phyloP scores from a whole-genome alignment of 2,329 filamentous ascomycete species.

The Penicillium crustosum region DNA sequence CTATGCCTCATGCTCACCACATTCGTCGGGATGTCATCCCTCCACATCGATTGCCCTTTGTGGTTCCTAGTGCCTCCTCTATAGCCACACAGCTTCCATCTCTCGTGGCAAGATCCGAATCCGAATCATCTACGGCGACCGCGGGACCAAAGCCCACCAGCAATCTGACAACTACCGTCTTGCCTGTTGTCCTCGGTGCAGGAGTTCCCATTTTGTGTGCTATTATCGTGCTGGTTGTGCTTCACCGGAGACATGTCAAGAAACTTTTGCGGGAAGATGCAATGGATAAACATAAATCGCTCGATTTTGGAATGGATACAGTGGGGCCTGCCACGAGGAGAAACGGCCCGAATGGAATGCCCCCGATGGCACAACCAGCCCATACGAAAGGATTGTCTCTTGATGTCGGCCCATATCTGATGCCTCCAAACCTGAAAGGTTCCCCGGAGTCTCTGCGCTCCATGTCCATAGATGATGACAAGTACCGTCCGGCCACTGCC shows the following conservation, averaged over 20 bases:
- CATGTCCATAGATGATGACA: slow-evolving; percentile 78
- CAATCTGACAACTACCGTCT: slow-evolving; percentile 53
- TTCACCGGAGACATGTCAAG: slow-evolving; percentile 75
- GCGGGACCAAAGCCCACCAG: slow-evolving; percentile 58
- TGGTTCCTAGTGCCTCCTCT: slow-evolving; percentile 17
- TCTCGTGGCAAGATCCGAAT: slow-evolving; percentile 30
- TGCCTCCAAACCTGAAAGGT: slow-evolving; percentile 75
- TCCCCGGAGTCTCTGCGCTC: slow-evolving; percentile 87
- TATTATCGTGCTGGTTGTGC: slow-evolving; percentile 65
- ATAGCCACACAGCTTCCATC: slow-evolving; percentile 22
- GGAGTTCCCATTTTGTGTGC: slow-evolving; percentile 73
- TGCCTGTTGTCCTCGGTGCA: slow-evolving; percentile 68
- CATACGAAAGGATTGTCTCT: slow-evolving; percentile 57
- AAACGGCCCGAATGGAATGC: slow-evolving; percentile 38
- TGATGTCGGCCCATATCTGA: slow-evolving; percentile 80
- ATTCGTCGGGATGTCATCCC: slow-evolving; percentile 31
- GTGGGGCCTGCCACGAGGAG: slow-evolving; percentile 42
- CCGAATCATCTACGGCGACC: slow-evolving; percentile 19
- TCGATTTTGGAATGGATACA: slow-evolving; percentile 84
- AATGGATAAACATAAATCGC: slow-evolving; percentile 81
- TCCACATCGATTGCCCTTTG: slow-evolving; percentile 24
- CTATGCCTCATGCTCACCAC: slow-evolving; percentile 26
- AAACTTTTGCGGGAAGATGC: slow-evolving; percentile 74
- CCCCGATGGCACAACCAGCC: slow-evolving; percentile 41
- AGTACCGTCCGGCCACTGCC: slow-evolving; percentile 66